Conservation (phyloP, 1,284 basidiomycete genomes). For the Naganishia sp. region DNA sequence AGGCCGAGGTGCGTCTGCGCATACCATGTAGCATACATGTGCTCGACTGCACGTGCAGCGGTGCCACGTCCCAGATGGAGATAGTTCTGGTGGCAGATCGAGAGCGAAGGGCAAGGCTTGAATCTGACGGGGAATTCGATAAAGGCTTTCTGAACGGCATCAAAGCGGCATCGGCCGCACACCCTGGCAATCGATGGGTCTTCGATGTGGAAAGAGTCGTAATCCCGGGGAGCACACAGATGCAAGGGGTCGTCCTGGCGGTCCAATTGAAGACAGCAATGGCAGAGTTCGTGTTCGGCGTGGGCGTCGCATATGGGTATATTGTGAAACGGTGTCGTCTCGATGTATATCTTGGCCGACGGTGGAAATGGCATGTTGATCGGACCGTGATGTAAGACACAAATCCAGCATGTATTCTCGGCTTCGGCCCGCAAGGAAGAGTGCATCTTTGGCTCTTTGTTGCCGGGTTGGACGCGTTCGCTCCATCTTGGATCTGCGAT, state of each 20-base stretch:
- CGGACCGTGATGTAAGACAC: conserved; percentile 10
- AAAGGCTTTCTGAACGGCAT: conserved; percentile 7
- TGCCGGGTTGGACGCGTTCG: conserved; percentile 14
- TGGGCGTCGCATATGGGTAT: conserved; percentile 21
- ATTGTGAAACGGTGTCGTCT: conserved; percentile 8
- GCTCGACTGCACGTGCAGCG: conserved; percentile 1
- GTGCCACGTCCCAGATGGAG: neutral
- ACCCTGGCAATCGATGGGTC: neutral
- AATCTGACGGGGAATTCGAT: neutral
- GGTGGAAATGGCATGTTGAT: neutral
- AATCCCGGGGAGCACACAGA: neutral
- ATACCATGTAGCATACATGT: conserved; percentile 8
- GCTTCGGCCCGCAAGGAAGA: conserved; percentile 23
- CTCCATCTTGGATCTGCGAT: conserved; percentile 10
- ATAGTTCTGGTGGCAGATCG: neutral
- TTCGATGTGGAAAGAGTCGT: conserved; percentile 1
- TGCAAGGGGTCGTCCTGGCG: neutral
- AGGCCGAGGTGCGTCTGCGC: neutral
- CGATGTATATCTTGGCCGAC: neutral
- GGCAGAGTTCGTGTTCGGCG: conserved; percentile 11
- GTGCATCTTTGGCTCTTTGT: conserved; percentile 17
- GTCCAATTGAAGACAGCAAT: conserved; percentile 11
- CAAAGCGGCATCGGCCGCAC: conserved; percentile 7
- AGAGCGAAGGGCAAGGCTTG: neutral
- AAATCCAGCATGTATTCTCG: conserved; percentile 25